A percentile compares a stretch with the other conserved stretches of the same genome.
Conservation (phyloP, 306 rosid species). For the Vigna reflexopilosa region DNA sequence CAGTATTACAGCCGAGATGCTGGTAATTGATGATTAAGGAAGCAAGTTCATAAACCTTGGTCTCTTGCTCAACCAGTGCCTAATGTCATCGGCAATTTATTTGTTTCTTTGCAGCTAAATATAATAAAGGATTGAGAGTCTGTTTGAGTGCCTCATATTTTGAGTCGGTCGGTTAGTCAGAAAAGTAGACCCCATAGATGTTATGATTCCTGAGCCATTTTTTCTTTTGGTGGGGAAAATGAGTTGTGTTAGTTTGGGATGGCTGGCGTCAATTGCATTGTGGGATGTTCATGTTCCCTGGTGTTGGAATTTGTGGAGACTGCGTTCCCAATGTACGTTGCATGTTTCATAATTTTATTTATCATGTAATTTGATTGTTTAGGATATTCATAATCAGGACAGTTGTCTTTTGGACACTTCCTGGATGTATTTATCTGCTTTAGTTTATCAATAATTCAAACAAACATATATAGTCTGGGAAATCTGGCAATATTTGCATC, state of each 20-base stretch:
- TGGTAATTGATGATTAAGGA: conserved; percentile 60
- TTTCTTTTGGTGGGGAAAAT: conserved; percentile 41
- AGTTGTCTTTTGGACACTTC: conserved; percentile 39
- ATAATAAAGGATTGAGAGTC: conserved; percentile 57
- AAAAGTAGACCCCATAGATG: conserved; percentile 53
- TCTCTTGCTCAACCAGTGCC: conserved; percentile 51
- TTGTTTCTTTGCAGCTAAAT: conserved; percentile 58
- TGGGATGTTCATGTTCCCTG: conserved; percentile 30
- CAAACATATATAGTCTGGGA: conserved; percentile 4
- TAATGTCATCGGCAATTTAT: conserved; percentile 49
- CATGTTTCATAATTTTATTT: conserved; percentile 48
- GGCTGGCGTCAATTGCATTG: conserved; percentile 40
- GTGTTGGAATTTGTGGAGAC: conserved; percentile 45
- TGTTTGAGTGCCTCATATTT: conserved; percentile 54
- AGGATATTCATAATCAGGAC: conserved; percentile 45
- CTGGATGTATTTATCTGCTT: conserved; percentile 47
- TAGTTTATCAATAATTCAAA: conserved; percentile 48
- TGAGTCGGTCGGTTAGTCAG: conserved; percentile 48
- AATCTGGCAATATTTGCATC: conserved; percentile 3
- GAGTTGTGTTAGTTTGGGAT: conserved; percentile 47
- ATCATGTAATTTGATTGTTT: conserved; percentile 46
- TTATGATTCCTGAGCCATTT: conserved; percentile 53
- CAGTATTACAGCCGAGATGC: conserved; percentile 91
- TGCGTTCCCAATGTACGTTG: conserved; percentile 46
- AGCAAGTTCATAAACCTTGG: conserved; percentile 38